Evolutionary conservation across 805 yeast species (phyloP).

Genomic region (Komagataella phaffii): DNA sequence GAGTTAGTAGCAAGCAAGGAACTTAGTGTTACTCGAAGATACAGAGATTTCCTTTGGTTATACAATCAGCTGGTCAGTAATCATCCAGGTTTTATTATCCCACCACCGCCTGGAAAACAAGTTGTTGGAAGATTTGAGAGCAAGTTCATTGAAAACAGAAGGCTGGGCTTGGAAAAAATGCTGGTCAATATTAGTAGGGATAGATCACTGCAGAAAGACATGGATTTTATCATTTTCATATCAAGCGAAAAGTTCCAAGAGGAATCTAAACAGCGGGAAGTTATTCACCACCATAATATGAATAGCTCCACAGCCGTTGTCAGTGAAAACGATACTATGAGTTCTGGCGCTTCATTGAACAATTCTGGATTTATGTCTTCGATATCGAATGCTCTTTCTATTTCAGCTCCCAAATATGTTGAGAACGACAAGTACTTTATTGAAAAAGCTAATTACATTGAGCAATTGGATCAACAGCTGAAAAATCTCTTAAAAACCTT

Average conservation of each 20-base stretch:
- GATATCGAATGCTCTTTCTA: slow-evolving; percentile 49
- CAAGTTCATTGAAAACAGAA: slow-evolving; percentile 76
- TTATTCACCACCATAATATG: slow-evolving; percentile 15
- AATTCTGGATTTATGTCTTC: slow-evolving; percentile 56
- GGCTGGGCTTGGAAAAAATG: slow-evolving; percentile 81
- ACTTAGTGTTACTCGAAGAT: slow-evolving; percentile 64
- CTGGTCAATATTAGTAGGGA: slow-evolving; percentile 52
- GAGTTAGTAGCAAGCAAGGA: slow-evolving; percentile 21
- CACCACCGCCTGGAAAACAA: slow-evolving; percentile 95
- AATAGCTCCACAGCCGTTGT: slow-evolving; percentile 4
- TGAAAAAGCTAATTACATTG: slow-evolving; percentile 56
- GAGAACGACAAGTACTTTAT: slow-evolving; percentile 75
- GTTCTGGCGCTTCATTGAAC: slow-evolving; percentile 14
- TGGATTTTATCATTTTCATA: slow-evolving; percentile 67
- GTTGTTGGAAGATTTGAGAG: slow-evolving; percentile 86
- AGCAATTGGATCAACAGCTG: slow-evolving; percentile 60
- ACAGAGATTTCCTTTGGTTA: slow-evolving; percentile 88
- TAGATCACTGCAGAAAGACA: slow-evolving; percentile 47
- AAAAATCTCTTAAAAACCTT: slow-evolving; percentile 55
- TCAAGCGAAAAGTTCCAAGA: slow-evolving; percentile 56
- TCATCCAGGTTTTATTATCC: slow-evolving; percentile 83
- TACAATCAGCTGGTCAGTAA: slow-evolving; percentile 76
- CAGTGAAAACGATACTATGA: slow-evolving; percentile 11
- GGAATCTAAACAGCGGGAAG: slow-evolving; percentile 62
- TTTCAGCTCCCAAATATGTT: slow-evolving; percentile 44